Evolutionary conservation across 2,329 filamentous ascomycete genomes (phyloP), one percentile per base, ranked within the genome.

Genomic region (Hypoxylon sp.): DNA sequence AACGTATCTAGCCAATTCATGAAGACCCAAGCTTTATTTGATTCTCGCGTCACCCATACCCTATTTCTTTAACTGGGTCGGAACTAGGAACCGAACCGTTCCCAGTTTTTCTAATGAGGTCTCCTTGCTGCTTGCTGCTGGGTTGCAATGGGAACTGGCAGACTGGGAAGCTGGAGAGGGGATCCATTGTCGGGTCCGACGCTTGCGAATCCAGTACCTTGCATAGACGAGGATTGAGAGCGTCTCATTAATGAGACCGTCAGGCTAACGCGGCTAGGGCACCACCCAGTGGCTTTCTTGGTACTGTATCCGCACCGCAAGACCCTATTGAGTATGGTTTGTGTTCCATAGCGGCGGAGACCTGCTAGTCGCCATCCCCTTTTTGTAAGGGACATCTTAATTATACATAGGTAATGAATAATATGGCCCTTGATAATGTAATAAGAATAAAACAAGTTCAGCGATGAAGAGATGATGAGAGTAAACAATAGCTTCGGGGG

Each of bases 151-250:
- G 34, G 48, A 56, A 53, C 32, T 59, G 27, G 30, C 34, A 50
- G 62, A 34, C 48, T 34, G 60, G 60, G 51, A 39, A 63, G 25
- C 34, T 55, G 60, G 51, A 39, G 61, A 11, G 45, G 54, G 29
- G 59, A 51, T 63, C 48, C 58, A 58, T 58, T 41, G 56, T 60
- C 51, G 56, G 62, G 57, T 48, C 62, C 52, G 56, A 65, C 23
- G 45, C 30, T 47, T 47, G 48, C 23, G 21, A 63, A 55, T 46
- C 8, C 51, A 64, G 59, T 60, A 63, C 63, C 63, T 66, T 66
- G 63, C 63, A 66, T 63, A 61, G 56, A 29, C 64, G 51, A 67
- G 60, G 46, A 61, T 53, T 41, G 50, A 60, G 25, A 61, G 34
- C 48, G 56, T 43, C 32, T 65, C 41, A 48, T 65, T 61, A 59